Evolutionary conservation across 495 filamentous ascomycete genomes (phyloP).

Genomic region (Daldinia grandis): DNA sequence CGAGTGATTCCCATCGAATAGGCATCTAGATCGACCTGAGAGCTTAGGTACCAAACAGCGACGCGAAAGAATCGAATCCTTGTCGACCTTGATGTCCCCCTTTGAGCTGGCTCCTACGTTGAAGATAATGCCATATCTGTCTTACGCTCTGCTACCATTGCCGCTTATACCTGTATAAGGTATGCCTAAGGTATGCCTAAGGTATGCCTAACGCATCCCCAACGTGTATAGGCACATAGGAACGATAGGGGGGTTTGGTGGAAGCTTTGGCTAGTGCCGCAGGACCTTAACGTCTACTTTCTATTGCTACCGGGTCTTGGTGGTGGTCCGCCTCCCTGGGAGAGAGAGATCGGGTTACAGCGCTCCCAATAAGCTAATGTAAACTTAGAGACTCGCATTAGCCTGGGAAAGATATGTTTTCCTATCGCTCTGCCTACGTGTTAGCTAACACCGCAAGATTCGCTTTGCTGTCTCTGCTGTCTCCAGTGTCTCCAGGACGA

Average conservation of each 20-base stretch:
- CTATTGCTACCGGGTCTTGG: slow-evolving; percentile 24
- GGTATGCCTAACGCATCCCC: not conserved
- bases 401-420: slow-evolving; percentile 1
- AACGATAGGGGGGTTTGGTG: slow-evolving; percentile 29
- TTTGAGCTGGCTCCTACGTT: slow-evolving; percentile 9
- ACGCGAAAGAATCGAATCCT: slow-evolving; percentile 2
- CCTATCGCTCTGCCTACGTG: slow-evolving; percentile 17
- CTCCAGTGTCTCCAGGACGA: not conserved
- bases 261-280: slow-evolving; percentile 43
- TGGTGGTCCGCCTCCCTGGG: slow-evolving; percentile 33
- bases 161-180: slow-evolving; percentile 15
- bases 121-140: slow-evolving; percentile 20
- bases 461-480: slow-evolving; percentile 15
- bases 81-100: slow-evolving; percentile 22
- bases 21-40: slow-evolving; percentile 6
- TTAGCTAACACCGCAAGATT: slow-evolving; percentile 39
- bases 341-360: slow-evolving; percentile 23
- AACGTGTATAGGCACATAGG: not conserved
- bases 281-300: slow-evolving; percentile 20
- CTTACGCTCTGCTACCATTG: slow-evolving; percentile 6
- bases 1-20: not conserved
- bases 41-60: slow-evolving; percentile 3
- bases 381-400: slow-evolving; percentile 39
- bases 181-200: not conserved
- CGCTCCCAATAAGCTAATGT: slow-evolving; percentile 25